Evolutionary conservation across 352 stramenopile genomes (phyloP).

Genomic region (Phytophthora pinifolia): DNA sequence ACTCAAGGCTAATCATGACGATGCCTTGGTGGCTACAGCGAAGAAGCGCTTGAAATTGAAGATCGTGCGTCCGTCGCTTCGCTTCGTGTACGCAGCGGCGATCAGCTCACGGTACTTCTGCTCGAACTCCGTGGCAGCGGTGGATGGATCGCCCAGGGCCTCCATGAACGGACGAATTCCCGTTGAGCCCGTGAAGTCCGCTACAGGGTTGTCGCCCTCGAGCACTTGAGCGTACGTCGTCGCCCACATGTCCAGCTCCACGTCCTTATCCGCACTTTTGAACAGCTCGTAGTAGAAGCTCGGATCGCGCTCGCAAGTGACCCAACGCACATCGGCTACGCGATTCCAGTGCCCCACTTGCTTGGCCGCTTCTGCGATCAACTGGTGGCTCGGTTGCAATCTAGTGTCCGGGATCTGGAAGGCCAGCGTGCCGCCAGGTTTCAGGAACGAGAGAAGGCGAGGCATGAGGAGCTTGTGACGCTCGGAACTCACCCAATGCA

Average conservation of each 20-base stretch:
- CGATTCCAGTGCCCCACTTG: constrained; percentile 39
- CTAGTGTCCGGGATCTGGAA: constrained; percentile 76
- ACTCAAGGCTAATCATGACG: too few relatives aligned
- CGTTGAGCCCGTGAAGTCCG: constrained; percentile 68
- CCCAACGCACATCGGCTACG: constrained; percentile 52
- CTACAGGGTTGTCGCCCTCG: constrained; percentile 59
- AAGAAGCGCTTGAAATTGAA: constrained; percentile 78
- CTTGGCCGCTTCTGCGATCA: constrained; percentile 51
- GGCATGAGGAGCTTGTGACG: constrained; percentile 44
- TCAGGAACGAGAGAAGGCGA: constrained; percentile 48
- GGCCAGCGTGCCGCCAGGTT: constrained; percentile 56
- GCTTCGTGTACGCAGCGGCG: constrained; percentile 47
- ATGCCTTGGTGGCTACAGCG: constrained; percentile 40
- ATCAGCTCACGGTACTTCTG: constrained; percentile 63
- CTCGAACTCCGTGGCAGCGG: constrained; percentile 35
- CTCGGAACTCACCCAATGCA: constrained; percentile 65
- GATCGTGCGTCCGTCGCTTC: constrained; percentile 50
- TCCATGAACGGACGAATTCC: constrained; percentile 60
- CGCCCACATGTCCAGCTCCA: constrained; percentile 55
- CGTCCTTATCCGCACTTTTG: constrained; percentile 14
- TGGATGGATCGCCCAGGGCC: too few relatives aligned
- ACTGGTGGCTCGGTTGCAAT: constrained; percentile 47
- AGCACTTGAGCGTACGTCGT: constrained; percentile 63
- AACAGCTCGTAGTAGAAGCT: constrained; percentile 73
- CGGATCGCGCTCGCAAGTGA: constrained; percentile 62